Percentiles rank a stretch among this genome's conserved stretches.
Conservation (phyloP, 441 rosid species). For the Pelargonium exstipulatum region DNA sequence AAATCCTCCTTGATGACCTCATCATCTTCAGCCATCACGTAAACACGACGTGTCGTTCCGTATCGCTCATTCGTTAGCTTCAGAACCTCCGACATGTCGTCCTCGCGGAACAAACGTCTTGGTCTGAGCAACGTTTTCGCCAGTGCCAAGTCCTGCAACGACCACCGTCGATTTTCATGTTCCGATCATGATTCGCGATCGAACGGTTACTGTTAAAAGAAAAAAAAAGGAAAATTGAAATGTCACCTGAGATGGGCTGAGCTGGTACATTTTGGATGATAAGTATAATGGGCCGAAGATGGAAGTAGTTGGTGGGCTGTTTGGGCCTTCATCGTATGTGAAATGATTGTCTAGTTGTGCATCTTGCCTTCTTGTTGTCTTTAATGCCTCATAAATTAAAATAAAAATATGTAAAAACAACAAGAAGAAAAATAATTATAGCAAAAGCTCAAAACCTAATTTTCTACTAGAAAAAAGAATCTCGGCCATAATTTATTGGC, state of each 20-base stretch:
- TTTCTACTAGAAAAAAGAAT: neutral
- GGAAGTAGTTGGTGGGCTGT: constrained; percentile 18
- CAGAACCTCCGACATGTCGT: constrained; percentile 16
- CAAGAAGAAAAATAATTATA: neutral
- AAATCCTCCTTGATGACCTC: neutral
- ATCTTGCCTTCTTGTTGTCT: constrained; percentile 14
- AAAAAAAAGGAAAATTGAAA: too few relatives aligned
- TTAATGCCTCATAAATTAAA: neutral
- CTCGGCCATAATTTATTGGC: too few relatives aligned
- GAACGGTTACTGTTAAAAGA: too few relatives aligned
- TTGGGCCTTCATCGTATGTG: constrained; percentile 16
- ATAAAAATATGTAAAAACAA: neutral
- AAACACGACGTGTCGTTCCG: constrained; percentile 12
- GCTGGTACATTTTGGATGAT: constrained; percentile 14
- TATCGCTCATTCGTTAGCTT: neutral
- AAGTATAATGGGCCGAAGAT: constrained; percentile 17
- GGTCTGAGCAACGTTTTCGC: constrained; percentile 16
- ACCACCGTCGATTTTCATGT: neutral
- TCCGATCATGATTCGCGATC: neutral
- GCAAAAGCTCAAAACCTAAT: too few relatives aligned
- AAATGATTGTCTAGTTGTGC: constrained; percentile 15
- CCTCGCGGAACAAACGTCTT: constrained; percentile 12
- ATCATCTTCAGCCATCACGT: constrained; percentile 12
- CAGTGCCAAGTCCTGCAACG: constrained; percentile 13
- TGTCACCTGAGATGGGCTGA: constrained; percentile 18